Base-by-base conservation (phyloP, 1,284 basidiomycete species). In the Macrocystidia cucumis region DNA sequence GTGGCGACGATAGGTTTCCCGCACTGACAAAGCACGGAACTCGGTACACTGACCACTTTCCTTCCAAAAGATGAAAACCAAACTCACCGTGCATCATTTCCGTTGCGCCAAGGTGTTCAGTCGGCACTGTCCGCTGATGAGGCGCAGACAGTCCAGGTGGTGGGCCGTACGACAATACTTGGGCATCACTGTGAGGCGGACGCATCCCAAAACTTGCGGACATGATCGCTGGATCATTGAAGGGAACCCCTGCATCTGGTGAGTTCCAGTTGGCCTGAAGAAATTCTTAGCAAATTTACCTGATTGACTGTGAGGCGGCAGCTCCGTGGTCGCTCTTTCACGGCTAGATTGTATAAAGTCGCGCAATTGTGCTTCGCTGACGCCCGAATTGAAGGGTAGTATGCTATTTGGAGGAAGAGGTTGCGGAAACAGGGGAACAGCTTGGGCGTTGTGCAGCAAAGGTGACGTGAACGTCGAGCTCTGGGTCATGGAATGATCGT, bases 201-300 rank as follows among this genome's bases (percentile, higher is more conserved):
- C n/a, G n/a, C n/a, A n/a, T n/a, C n/a, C n/a, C n/a, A 52, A 84
- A 69, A 42, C 75, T 69, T 20, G 79, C 80, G 29, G 84, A 81
- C 82, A 88, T 86, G 39, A 88, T 88, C 11, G 85, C 84, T 32
- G 85, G 84, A 49, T 88, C 84, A 44, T 63, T 67, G 56, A 85
- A 87, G 21, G 68, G 56, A 34, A 16, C n/a, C 21, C 28, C 28
- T 37, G 40, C 19, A 23, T 55, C 69, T 38, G 68, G 51, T 28
- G 56, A 44, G 42, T 55, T 45, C 43, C 62, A 64, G 30, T 57
- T 57, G 47, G 18, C 14, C 25, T 17, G 9, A 11, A 40, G 9
- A 9, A 20, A 20, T n/a, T 11, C 25, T 31, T 8, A 26, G 44
- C 9, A 44, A 30, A 14, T 32, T 37, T 44, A 52, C 43, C 43